Conservation (phyloP, 1,139 yeast genomes). For the Lodderomyces theae region DNA sequence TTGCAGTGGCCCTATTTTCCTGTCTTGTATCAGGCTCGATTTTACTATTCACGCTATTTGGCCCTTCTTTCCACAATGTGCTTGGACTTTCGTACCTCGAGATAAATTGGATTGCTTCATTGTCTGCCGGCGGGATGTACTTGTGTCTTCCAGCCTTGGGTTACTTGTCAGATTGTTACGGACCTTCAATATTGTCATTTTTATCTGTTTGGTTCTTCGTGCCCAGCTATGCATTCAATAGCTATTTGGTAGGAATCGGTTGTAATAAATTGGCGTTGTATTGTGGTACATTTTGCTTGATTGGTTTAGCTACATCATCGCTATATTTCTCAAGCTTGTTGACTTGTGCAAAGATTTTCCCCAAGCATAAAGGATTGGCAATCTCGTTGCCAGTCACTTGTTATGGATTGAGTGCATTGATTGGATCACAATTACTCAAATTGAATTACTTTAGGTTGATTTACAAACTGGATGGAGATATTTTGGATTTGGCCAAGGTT, state of each 20-base stretch:
- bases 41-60: conserved; percentile 73
- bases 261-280: conserved; percentile 19
- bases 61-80: conserved; percentile 60
- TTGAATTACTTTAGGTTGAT: conserved; percentile 39
- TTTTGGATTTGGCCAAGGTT: conserved; percentile 26
- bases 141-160: conserved; percentile 82
- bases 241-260: conserved; percentile 12
- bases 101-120: conserved; percentile 74
- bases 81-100: conserved; percentile 66
- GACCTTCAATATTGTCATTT: conserved; percentile 71
- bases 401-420: conserved; percentile 75
- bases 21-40: conserved; percentile 83
- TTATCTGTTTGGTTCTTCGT: conserved; percentile 61
- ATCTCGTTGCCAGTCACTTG: conserved; percentile 86
- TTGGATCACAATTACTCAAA: conserved; percentile 57
- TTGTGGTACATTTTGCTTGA: conserved; percentile 41
- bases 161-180: conserved; percentile 77
- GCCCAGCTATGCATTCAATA: conserved; percentile 65
- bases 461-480: conserved; percentile 24
- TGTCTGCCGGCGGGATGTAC: conserved; percentile 80
- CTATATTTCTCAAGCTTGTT: conserved; percentile 73
- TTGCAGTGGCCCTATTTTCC: conserved; percentile 40
- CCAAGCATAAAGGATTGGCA: conserved; percentile 71
- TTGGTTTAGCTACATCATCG: conserved; percentile 82
- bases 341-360: conserved; percentile 82